Conservation (phyloP, 345 rosid species). For the Lumnitzera racemosa region DNA sequence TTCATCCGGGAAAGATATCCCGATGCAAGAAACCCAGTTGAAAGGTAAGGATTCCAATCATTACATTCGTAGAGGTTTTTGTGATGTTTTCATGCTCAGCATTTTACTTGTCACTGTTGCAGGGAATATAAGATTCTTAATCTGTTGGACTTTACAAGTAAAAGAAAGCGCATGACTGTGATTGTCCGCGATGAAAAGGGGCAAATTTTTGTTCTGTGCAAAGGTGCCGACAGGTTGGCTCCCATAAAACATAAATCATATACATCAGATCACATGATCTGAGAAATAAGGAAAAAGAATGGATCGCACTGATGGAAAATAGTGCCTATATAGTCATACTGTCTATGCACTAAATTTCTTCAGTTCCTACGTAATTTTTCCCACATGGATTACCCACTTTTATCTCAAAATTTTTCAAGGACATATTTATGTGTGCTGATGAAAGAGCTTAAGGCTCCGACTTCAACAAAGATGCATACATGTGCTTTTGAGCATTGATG, state of each 20-base stretch:
- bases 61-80: conserved; percentile 5
- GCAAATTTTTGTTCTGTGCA: conserved; percentile 78
- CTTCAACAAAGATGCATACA: too few relatives aligned
- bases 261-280: too few relatives aligned
- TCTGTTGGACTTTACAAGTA: conserved; percentile 90
- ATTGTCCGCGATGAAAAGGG: conserved; percentile 75
- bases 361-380: too few relatives aligned
- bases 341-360: too few relatives aligned
- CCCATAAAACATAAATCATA: not conserved
- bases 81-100: conserved; percentile 10
- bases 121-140: conserved; percentile 92
- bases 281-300: too few relatives aligned
- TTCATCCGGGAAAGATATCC: conserved; percentile 51
- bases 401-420: too few relatives aligned
- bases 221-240: conserved; percentile 97
- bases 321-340: too few relatives aligned
- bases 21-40: conserved; percentile 41
- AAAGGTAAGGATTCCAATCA: conserved; percentile 50
- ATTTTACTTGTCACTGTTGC: conserved; percentile 20
- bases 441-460: too few relatives aligned
- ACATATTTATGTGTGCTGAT: too few relatives aligned
- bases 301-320: too few relatives aligned
- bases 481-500: too few relatives aligned
- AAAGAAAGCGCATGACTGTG: conserved; percentile 95
- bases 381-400: too few relatives aligned